A percentile compares a stretch with the other conserved stretches of the same genome.
These are phyloP conservation scores for Exophiala sp. DNA, from an alignment of 2,329 filamentous ascomycete genomes.

Conservation along the genomic window DNA sequence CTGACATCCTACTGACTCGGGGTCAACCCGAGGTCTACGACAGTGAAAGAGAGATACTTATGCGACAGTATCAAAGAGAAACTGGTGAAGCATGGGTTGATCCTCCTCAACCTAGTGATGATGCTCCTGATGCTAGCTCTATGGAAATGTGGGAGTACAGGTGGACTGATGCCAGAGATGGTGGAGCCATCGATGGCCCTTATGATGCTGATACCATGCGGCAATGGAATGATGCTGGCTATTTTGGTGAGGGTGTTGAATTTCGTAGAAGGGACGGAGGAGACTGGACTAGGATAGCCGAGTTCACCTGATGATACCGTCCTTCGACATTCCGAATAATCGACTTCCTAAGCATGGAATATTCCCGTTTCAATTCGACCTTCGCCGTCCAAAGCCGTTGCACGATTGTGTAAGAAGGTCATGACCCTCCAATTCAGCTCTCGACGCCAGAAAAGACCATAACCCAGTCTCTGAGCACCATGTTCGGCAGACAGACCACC, in stretches of 20 bases:
- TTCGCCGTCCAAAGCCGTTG: conserved; percentile 9
- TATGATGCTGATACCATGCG: conserved; percentile 84
- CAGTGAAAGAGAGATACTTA: conserved; percentile 74
- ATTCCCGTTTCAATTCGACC: conserved; percentile 21
- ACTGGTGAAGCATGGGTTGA: conserved; percentile 76
- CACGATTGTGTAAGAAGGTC: conserved; percentile 45
- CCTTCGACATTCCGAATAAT: conserved; percentile 26
- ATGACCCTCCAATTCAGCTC: conserved; percentile 51
- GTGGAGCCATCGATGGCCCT: conserved; percentile 74
- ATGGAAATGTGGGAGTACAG: conserved; percentile 76
- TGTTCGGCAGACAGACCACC: conserved; percentile 69
- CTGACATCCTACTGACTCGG: conserved; percentile 77
- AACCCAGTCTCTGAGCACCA: conserved; percentile 40
- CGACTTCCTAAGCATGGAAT: conserved; percentile 30
- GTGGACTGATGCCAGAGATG: conserved; percentile 86
- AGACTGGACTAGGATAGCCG: conserved; percentile 52
- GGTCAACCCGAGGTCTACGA: conserved; percentile 92
- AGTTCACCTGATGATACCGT: conserved; percentile 48
- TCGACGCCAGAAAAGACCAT: conserved; percentile 63
- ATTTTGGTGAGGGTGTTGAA: conserved; percentile 87
- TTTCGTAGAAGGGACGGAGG: conserved; percentile 59
- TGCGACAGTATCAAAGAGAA: conserved; percentile 78
- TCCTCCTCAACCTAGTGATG: conserved; percentile 36
- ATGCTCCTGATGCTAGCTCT: conserved; percentile 27
- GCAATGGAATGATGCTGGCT: conserved; percentile 86